Conservation (phyloP, 169 alveolate genomes). For the Besnoitia besnoiti region DNA sequence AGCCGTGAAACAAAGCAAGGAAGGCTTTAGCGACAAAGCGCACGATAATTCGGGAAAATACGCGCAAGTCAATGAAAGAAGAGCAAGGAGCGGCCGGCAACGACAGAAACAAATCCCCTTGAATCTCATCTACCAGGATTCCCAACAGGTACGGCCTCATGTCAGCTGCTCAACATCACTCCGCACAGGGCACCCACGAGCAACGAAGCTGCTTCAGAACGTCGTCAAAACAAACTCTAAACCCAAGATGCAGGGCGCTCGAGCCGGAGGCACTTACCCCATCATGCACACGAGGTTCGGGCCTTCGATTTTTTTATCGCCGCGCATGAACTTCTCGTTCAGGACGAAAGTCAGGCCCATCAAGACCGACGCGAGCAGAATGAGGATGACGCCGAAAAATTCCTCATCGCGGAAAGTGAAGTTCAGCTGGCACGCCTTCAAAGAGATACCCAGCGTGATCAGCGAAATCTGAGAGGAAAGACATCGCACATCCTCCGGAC, state of each 20-base stretch:
- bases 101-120: too few species aligned
- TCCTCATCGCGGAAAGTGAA: conserved; percentile 72
- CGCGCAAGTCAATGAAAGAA: too few species aligned
- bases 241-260: neutral
- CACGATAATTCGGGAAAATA: too few species aligned
- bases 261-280: conserved; percentile 57
- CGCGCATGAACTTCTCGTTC: conserved; percentile 75
- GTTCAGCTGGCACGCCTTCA: conserved; percentile 74
- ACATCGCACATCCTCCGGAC: neutral
- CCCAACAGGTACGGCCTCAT: too few species aligned
- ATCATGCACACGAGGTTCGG: conserved; percentile 79
- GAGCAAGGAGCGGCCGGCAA: too few species aligned
- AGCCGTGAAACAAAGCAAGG: neutral
- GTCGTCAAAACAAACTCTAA: neutral
- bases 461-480: conserved; percentile 60
- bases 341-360: conserved; percentile 76
- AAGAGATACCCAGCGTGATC: conserved; percentile 74
- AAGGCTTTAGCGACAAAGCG: neutral
- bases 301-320: conserved; percentile 69
- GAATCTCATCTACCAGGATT: too few species aligned
- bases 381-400: conserved; percentile 71
- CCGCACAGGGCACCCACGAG: too few species aligned
- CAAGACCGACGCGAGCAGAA: conserved; percentile 66
- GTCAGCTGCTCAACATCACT: too few species aligned
- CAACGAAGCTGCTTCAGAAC: neutral